These are phyloP conservation scores for Nemania sp. DNA, from an alignment of 2,329 filamentous ascomycete genomes.

Conservation along the genomic window DNA sequence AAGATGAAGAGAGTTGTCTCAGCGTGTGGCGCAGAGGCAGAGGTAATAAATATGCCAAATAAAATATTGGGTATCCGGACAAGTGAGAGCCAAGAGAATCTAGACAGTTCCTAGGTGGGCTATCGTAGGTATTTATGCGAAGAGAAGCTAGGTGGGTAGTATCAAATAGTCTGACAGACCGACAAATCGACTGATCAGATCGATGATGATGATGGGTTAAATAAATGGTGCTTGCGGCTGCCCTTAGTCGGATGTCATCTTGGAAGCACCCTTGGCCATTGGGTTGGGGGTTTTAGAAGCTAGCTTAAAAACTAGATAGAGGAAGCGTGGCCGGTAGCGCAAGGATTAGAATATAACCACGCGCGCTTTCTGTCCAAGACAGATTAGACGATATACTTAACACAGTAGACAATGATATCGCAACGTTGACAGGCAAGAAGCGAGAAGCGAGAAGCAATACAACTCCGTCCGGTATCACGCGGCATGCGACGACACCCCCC, in stretches of 20 bases:
- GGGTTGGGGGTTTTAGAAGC: neutral
- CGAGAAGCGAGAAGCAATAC: neutral
- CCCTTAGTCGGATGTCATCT: constrained; percentile 12
- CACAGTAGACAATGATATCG: constrained; percentile 10
- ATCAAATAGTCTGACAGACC: neutral
- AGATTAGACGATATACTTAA: neutral
- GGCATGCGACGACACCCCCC: constrained; percentile 12
- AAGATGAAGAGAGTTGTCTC: neutral
- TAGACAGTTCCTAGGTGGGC: neutral
- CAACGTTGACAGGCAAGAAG: constrained; percentile 20
- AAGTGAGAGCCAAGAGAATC: neutral
- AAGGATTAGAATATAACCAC: constrained; percentile 9
- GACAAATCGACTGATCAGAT: constrained; percentile 9
- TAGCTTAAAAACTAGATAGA: constrained; percentile 5
- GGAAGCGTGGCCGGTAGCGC: constrained; percentile 13
- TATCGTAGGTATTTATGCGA: constrained; percentile 15
- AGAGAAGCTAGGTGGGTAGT: neutral
- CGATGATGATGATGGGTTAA: constrained; percentile 17
- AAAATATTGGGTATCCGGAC: neutral
- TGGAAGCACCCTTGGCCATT: constrained; percentile 29
- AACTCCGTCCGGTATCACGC: constrained; percentile 21
- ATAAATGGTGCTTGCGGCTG: constrained; percentile 12
- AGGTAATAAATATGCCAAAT: neutral
- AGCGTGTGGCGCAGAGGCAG: neutral
- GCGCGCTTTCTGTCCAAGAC: constrained; percentile 9